phyloP scores from a whole-genome alignment of 2,329 filamentous ascomycete genomes.

The Aspergillus nomiae region DNA sequence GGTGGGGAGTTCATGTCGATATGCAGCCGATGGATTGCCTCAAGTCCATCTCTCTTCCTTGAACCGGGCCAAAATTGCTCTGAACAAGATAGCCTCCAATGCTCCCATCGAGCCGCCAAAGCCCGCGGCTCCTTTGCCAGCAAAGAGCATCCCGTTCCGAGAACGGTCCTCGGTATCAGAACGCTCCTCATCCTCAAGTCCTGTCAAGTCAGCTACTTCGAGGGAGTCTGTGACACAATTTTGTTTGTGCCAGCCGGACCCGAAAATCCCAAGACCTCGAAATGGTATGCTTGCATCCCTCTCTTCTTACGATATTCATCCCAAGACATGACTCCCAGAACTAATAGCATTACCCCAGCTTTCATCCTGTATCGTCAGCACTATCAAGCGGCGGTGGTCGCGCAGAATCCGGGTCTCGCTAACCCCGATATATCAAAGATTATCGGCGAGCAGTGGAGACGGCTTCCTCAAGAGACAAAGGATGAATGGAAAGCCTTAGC shows the following conservation, averaged over 20 bases:
- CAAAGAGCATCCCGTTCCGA: conserved; percentile 26
- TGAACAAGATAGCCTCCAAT: conserved; percentile 23
- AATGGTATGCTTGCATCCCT: conserved; percentile 60
- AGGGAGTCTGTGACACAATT: conserved; percentile 54
- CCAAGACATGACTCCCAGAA: neutral
- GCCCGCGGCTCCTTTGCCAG: conserved; percentile 18
- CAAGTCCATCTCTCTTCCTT: conserved; percentile 31
- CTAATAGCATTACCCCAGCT: conserved; percentile 74
- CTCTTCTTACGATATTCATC: neutral
- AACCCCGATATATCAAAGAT: conserved; percentile 98
- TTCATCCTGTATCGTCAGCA: conserved; percentile 98
- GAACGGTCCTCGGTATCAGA: conserved; percentile 28
- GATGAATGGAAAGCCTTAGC: conserved; percentile 86
- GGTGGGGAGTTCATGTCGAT: conserved; percentile 16
- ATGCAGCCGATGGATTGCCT: conserved; percentile 24
- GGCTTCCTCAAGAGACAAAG: conserved; percentile 72
- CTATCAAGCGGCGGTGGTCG: conserved; percentile 79
- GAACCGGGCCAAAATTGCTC: conserved; percentile 27
- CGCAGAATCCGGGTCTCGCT: conserved; percentile 81
- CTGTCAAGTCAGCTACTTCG: conserved; percentile 34
- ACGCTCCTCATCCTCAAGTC: conserved; percentile 36
- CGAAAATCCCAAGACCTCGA: conserved; percentile 70
- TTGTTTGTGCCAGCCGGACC: conserved; percentile 70
- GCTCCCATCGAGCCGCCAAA: conserved; percentile 19
- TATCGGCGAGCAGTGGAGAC: conserved; percentile 89